Evolutionary conservation across 129 eudicot genomes (phyloP), one percentile per base, ranked within the genome.

Genomic region (Lactuca sativa): DNA sequence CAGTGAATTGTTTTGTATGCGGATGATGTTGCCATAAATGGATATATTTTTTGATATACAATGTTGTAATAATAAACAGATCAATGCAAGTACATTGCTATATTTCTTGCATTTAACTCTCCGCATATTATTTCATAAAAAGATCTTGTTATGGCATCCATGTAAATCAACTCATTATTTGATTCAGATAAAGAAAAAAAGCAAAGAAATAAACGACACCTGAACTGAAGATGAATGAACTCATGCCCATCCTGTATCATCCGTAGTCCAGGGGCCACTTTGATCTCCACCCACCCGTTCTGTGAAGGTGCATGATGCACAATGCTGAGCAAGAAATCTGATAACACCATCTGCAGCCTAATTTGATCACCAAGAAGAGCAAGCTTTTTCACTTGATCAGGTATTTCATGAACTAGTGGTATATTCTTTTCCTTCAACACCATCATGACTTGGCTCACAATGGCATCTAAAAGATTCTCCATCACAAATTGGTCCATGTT

Each of bases 201-300:
- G 15, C 9, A 17, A 54, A 48, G 14, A 30, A 52, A 78, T 34
- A 15, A 14, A 33, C 17, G 5, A 38, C 64, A 88, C 90, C 90
- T 84, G 86, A 88, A 82, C 16, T 84, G 84, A 60, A 88, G 48
- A 68, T 82, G 84, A 53, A 82, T 64, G 52, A 60, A 74, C 65
- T 82, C 86, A 72, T 74, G 71, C 7, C 86, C 88, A 77, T 88
- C 88, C 37, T 77, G 82, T 67, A 82, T 75, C 72, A 74, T 72
- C 74, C 81, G 56, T 69, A 80, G 69, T 6, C 87, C 84, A 32
- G 77, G 77, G 31, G 81, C 64, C 56, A 88, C 83, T 74, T 82
- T 80, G 72, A 88, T 82, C 82, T 88, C 86, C 47, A 84, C 88
- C 95, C 88, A 82, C 32, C 95, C 90, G 48, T 82, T 65, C 31